Conservation (phyloP, 164 flowering plant genomes). For the Akebia trifoliata region DNA sequence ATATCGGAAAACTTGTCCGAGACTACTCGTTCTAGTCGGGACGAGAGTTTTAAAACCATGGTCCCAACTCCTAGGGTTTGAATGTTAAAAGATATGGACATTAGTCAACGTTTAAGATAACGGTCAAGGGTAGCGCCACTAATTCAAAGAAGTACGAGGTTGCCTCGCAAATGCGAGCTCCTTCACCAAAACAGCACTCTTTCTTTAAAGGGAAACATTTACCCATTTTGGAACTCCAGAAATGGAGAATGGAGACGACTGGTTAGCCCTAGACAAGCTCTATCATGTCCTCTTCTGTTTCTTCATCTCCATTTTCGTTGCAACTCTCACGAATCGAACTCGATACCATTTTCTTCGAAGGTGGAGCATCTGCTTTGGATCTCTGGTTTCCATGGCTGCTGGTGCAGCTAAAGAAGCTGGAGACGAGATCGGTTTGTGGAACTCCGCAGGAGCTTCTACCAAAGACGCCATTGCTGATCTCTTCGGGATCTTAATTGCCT, state of each 20-base stretch:
- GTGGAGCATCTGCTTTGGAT: conserved; percentile 47
- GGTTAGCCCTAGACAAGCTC: conserved; percentile 82
- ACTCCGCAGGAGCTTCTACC: conserved; percentile 74
- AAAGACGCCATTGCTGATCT: conserved; percentile 71
- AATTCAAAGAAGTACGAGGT: too few relatives aligned
- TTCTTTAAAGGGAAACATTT: too few relatives aligned
- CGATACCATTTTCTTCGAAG: conserved; percentile 51
- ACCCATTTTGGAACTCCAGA: neutral
- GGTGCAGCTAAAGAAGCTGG: conserved; percentile 90
- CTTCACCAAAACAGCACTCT: too few relatives aligned
- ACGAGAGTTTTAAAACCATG: too few relatives aligned
- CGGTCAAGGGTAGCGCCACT: too few relatives aligned
- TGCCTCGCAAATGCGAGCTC: too few relatives aligned
- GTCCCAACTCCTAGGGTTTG: too few relatives aligned
- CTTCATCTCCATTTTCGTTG: conserved; percentile 41
- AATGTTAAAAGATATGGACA: too few relatives aligned
- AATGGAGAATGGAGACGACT: conserved; percentile 54
- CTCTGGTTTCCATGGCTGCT: conserved; percentile 48
- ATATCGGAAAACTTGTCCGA: too few relatives aligned
- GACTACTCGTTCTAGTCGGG: too few relatives aligned
- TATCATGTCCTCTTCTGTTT: conserved; percentile 82
- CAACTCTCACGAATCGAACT: conserved; percentile 32
- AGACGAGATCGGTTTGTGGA: conserved; percentile 68
- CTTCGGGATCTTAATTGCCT: conserved; percentile 54
- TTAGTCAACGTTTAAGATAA: too few relatives aligned